Base-by-base conservation (phyloP, 495 filamentous ascomycete species). In the Sordaria brevicollis region DNA sequence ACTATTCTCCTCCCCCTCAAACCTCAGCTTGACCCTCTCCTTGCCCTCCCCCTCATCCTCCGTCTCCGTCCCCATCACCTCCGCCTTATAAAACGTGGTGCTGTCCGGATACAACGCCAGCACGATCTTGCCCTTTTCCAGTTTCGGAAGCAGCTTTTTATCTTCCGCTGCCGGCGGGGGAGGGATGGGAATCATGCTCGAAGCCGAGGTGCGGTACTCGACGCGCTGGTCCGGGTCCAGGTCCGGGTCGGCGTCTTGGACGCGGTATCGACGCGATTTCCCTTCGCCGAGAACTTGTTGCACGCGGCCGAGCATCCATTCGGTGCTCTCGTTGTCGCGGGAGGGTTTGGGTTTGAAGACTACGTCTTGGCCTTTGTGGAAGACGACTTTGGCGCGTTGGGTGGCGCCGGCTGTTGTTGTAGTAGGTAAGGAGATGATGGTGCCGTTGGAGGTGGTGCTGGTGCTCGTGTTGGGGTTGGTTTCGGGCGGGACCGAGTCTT, bases 41-140 rank as follows among this genome's bases (percentile, higher is more conserved):
- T 78, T 79, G 15, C 77, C 76, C 49, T 62, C 49, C 2, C 49
- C 49, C 5, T 62, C 49, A 0, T 25, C 49, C 13, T 62, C 49
- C 2, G 81, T 80, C 36, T 90, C 89, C 69, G 84, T 85, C 0
- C 89, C 89, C 83, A 93, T 93, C 19, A 99, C 94, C 72, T 97
- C 94, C 11, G 96, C 95, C 75, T 92, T 90, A 79, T 99, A 99
- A 75, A 99, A 99, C 0, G 94, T 97, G 2, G 95, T 97, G 10
- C 96, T 99, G 69, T 93, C 90, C 0, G 93, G 93, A 75, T 96
- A 96, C 41, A 92, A 82, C 0, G 93, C 93, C 67, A 96, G 81
- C 35, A 96, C 93, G 29, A 88, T 88, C 75, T 91, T 93, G 15
- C 93, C 93, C 68, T 87, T 81, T 1, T 94, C 84, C 74, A 94